These are phyloP conservation scores for Aspergillus fumigatiaffinis DNA, from an alignment of 2,329 filamentous ascomycete genomes.

Conservation along the genomic window DNA sequence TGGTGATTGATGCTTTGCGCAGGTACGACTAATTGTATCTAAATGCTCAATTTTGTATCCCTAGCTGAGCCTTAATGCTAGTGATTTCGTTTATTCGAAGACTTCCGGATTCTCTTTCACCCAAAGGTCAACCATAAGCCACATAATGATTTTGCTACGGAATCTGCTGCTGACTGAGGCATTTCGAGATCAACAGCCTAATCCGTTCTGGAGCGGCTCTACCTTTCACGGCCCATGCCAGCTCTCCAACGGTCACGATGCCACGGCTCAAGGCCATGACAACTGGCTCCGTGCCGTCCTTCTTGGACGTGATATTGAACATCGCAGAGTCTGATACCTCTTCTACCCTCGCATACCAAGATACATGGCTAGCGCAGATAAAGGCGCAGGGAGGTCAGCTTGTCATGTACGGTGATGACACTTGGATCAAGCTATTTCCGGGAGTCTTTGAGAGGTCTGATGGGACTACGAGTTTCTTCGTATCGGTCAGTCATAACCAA, in stretches of 20 bases:
- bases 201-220: constrained; percentile 79
- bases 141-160: not conserved
- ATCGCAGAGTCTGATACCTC: constrained; percentile 91
- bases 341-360: constrained; percentile 80
- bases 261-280: constrained; percentile 95
- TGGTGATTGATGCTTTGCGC: constrained; percentile 93
- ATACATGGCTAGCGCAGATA: constrained; percentile 95
- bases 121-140: constrained; percentile 60
- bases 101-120: constrained; percentile 81
- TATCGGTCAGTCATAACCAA: constrained; percentile 64
- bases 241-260: constrained; percentile 98
- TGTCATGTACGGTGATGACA: constrained; percentile 96
- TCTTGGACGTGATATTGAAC: constrained; percentile 93
- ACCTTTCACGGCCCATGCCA: constrained; percentile 91
- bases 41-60: not conserved
- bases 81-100: constrained; percentile 87
- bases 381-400: constrained; percentile 73
- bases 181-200: constrained; percentile 52
- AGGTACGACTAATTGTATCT: constrained; percentile 53
- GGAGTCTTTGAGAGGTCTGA: constrained; percentile 80
- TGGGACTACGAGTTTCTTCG: constrained; percentile 96
- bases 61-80: constrained; percentile 38
- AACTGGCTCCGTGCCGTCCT: constrained; percentile 95
- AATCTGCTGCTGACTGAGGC: constrained; percentile 5
- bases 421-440: constrained; percentile 96